phyloP scores from a whole-genome alignment of 148 eudicot species.

The Limonium bicolor region DNA sequence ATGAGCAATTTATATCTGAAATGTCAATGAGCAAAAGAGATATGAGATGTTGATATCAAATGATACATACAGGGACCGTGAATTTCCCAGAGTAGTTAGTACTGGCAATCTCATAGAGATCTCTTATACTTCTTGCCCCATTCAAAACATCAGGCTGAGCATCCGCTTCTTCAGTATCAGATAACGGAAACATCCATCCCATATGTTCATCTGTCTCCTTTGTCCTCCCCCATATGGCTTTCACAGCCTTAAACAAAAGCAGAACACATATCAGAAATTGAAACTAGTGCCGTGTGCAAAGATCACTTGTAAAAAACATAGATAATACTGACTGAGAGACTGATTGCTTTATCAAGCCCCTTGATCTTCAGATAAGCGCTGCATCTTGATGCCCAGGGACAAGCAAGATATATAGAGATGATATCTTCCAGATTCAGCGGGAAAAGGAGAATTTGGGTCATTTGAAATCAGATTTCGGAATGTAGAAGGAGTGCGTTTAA shows the following conservation, averaged over 20 bases:
- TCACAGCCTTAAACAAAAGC: constrained; percentile 36
- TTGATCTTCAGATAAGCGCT: constrained; percentile 57
- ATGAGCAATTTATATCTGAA: neutral
- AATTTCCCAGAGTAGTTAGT: constrained; percentile 57
- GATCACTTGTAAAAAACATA: neutral
- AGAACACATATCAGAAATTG: neutral
- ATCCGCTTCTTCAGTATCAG: constrained; percentile 58
- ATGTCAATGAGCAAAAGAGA: neutral
- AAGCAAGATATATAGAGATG: constrained; percentile 86
- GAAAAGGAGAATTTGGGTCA: constrained; percentile 58
- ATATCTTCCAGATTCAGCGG: constrained; percentile 73
- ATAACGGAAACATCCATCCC: constrained; percentile 87
- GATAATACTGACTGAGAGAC: constrained; percentile 39
- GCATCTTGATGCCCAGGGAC: constrained; percentile 93
- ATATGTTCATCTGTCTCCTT: constrained; percentile 67
- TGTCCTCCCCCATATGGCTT: constrained; percentile 61
- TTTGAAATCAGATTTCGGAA: constrained; percentile 59
- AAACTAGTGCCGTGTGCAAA: neutral
- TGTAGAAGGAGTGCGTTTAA: constrained; percentile 48
- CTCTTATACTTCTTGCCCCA: constrained; percentile 64
- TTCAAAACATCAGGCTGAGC: constrained; percentile 51
- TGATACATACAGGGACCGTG: constrained; percentile 69
- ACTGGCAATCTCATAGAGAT: constrained; percentile 79
- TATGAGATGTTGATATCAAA: neutral
- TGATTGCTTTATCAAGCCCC: constrained; percentile 73